phyloP scores from a whole-genome alignment of 371 early-diverging fungal species.

The Mortierella sp. region DNA sequence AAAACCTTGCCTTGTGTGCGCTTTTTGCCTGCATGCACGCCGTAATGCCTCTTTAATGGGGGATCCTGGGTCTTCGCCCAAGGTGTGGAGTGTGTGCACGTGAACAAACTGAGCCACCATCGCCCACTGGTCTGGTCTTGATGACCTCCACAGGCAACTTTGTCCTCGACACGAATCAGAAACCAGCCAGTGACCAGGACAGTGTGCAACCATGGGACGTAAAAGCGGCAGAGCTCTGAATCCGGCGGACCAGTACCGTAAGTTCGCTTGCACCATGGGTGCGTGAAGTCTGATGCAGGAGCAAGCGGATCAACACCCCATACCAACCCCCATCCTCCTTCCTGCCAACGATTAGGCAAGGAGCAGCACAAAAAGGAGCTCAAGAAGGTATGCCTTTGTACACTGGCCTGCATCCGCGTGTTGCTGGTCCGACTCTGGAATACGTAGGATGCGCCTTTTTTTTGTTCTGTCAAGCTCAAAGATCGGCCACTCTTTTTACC shows the following conservation, averaged over 20 bases:
- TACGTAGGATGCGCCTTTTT: too few species aligned
- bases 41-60: too few species aligned
- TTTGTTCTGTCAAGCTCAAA: not conserved
- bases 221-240: constrained; percentile 51
- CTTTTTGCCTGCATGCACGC: too few species aligned
- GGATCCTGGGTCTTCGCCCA: too few species aligned
- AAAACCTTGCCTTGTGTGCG: too few species aligned
- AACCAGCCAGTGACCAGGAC: too few species aligned
- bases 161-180: too few species aligned
- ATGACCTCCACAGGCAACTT: too few species aligned
- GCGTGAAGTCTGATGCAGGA: not conserved
- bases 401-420: too few species aligned
- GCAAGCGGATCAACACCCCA: not conserved
- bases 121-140: too few species aligned
- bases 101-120: too few species aligned
- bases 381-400: constrained; percentile 61
- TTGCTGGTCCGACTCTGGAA: not conserved
- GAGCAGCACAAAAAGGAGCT: constrained; percentile 71
- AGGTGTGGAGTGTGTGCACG: too few species aligned
- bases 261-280: constrained; percentile 1
- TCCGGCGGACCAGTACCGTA: constrained; percentile 54
- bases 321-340: not conserved
- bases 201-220: constrained; percentile 34
- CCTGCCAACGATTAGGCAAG: constrained; percentile 59
- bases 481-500: not conserved